Conservation (phyloP, 2,329 filamentous ascomycete species). For the Cadophora malorum region DNA sequence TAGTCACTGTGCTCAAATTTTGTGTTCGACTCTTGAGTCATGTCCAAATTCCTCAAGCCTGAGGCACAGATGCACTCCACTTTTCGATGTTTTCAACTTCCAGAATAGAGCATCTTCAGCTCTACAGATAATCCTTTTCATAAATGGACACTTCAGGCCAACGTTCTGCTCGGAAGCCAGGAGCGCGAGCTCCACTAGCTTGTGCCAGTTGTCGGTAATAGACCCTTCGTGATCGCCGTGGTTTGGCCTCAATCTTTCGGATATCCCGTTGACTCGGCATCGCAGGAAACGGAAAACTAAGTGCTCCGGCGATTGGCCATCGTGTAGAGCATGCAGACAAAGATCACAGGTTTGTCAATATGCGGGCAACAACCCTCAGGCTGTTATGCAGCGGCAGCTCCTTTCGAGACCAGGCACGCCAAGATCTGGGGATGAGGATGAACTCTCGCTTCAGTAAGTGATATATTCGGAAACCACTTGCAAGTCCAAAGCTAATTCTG, state of each 20-base stretch:
- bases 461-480: not conserved
- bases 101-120: not conserved
- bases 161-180: slow-evolving; percentile 15
- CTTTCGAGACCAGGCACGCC: not conserved
- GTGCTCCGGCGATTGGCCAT: slow-evolving; percentile 21
- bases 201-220: slow-evolving; percentile 14
- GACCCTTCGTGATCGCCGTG: not conserved
- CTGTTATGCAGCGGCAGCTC: slow-evolving; percentile 15
- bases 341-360: slow-evolving; percentile 12
- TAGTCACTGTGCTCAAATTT: not conserved
- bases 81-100: slow-evolving; percentile 9
- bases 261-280: slow-evolving; percentile 13
- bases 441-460: slow-evolving; percentile 4
- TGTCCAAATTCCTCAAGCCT: slow-evolving; percentile 6
- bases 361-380: slow-evolving; percentile 16
- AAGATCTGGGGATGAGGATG: not conserved
- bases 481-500: not conserved
- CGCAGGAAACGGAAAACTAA: slow-evolving; percentile 17
- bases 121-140: not conserved
- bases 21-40: not conserved
- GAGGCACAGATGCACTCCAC: slow-evolving; percentile 9
- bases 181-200: slow-evolving; percentile 11
- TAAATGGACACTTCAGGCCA: slow-evolving; percentile 12
- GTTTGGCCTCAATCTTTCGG: not conserved
- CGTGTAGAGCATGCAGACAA: slow-evolving; percentile 17